These are phyloP conservation scores for Beauveria rudraprayagi DNA, from an alignment of 2,329 filamentous ascomycete species.

Conservation along the genomic window DNA sequence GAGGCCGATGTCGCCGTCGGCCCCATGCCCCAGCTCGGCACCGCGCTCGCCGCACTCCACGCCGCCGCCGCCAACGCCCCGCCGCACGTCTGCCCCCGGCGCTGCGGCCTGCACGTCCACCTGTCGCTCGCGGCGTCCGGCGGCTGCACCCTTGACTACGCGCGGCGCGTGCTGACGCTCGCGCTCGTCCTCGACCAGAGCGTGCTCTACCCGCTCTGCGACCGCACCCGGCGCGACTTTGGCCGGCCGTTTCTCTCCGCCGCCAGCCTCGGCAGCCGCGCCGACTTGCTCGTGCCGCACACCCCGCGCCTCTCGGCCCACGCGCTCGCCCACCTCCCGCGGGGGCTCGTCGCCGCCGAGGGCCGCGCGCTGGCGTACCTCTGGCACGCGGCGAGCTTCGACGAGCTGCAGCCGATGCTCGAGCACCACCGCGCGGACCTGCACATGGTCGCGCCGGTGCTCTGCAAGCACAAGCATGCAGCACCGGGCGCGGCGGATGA, in stretches of 20 bases:
- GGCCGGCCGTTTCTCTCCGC: not conserved
- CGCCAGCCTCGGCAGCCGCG: not conserved
- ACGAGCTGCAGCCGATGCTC: not conserved
- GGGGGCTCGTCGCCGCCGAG: not conserved
- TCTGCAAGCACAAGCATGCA: not conserved
- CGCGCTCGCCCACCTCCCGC: not conserved
- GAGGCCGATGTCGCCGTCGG: slow-evolving; percentile 8
- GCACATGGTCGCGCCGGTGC: not conserved
- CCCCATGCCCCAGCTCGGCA: not conserved
- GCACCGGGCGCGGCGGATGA: not conserved
- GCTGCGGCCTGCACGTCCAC: slow-evolving; percentile 15
- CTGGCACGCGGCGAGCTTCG: not conserved
- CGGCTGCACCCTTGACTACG: slow-evolving; percentile 51
- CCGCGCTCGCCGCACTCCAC: slow-evolving; percentile 7
- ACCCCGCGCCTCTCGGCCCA: not conserved
- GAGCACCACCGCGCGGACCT: not conserved
- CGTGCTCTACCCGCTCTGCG: slow-evolving; percentile 12
- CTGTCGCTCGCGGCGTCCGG: not conserved
- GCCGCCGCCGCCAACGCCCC: not conserved
- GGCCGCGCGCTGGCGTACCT: not conserved
- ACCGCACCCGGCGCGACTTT: not conserved
- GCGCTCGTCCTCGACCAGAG: slow-evolving; percentile 30
- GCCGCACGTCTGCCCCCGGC: not conserved
- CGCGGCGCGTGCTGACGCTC: slow-evolving; percentile 72
- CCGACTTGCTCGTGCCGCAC: not conserved